Conservation (phyloP, 2,329 filamentous ascomycete genomes). For the Colletotrichum lentis region DNA sequence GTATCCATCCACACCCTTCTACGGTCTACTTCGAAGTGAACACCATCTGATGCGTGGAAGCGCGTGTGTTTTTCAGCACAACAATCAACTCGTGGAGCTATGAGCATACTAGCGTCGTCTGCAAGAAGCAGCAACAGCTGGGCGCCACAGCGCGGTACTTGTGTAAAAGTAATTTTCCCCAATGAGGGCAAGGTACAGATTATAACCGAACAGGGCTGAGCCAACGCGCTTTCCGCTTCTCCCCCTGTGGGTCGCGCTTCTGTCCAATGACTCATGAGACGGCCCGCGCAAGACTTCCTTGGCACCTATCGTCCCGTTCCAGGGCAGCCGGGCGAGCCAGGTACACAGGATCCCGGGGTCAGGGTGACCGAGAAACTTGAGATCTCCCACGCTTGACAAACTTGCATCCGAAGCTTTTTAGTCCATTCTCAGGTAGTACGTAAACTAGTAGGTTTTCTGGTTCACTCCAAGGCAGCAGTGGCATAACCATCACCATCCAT, state of each 20-base stretch:
- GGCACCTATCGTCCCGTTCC: slow-evolving; percentile 15
- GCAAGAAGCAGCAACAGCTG: background rate
- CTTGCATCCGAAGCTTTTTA: background rate
- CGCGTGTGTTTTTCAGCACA: slow-evolving; percentile 10
- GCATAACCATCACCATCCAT: background rate
- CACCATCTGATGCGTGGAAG: slow-evolving; percentile 22
- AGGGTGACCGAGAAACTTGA: background rate
- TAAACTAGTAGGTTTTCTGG: background rate
- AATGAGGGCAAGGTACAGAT: slow-evolving; percentile 3
- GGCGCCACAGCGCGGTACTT: slow-evolving; percentile 9
- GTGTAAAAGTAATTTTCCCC: slow-evolving; percentile 2
- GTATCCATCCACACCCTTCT: background rate
- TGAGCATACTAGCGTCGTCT: background rate
- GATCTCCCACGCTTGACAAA: background rate
- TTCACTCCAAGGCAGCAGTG: slow-evolving; percentile 4
- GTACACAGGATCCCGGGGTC: background rate
- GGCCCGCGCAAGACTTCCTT: slow-evolving; percentile 7
- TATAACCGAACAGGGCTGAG: slow-evolving; percentile 35
- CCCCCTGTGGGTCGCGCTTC: background rate
- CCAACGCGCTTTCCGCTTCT: slow-evolving; percentile 32
- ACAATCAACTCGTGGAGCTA: slow-evolving; percentile 23
- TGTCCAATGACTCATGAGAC: slow-evolving; percentile 27
- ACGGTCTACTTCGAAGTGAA: slow-evolving; percentile 5
- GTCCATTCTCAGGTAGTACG: background rate
- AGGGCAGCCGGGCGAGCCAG: slow-evolving; percentile 3